Conservation (phyloP, 176 grass and related monocot species). For the Dactylis glomerata region DNA sequence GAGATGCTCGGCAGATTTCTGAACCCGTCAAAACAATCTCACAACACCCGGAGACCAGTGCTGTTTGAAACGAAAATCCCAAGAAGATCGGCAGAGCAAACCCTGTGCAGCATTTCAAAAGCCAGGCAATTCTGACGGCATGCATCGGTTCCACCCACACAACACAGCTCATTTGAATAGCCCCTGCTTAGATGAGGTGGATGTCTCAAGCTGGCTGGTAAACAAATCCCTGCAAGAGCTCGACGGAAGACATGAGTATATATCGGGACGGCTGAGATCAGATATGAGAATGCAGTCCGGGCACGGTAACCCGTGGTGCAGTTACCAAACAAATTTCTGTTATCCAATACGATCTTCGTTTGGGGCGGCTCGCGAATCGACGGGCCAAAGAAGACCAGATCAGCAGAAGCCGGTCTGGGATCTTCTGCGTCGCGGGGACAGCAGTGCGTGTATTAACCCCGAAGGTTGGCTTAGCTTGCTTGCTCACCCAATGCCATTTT, state of each 20-base stretch:
- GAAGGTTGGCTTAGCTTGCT: too few relatives aligned
- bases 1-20: background rate
- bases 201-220: background rate
- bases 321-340: background rate
- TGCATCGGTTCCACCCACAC: background rate
- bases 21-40: background rate
- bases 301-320: background rate
- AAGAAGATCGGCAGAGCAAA: background rate
- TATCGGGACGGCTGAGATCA: background rate
- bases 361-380: too few relatives aligned
- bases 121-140: background rate
- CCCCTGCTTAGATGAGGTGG: background rate
- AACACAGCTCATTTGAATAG: background rate
- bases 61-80: background rate
- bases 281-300: background rate
- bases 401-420: background rate
- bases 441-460: too few relatives aligned
- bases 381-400: too few relatives aligned
- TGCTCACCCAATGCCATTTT: background rate
- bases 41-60: background rate
- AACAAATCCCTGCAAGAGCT: constrained; percentile 16
- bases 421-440: background rate
- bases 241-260: background rate
- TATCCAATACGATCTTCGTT: too few relatives aligned
- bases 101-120: background rate